Evolutionary conservation across 1,284 basidiomycete genomes (phyloP), one percentile per base, ranked within the genome.

Genomic region (Cryptococcus sp.): DNA sequence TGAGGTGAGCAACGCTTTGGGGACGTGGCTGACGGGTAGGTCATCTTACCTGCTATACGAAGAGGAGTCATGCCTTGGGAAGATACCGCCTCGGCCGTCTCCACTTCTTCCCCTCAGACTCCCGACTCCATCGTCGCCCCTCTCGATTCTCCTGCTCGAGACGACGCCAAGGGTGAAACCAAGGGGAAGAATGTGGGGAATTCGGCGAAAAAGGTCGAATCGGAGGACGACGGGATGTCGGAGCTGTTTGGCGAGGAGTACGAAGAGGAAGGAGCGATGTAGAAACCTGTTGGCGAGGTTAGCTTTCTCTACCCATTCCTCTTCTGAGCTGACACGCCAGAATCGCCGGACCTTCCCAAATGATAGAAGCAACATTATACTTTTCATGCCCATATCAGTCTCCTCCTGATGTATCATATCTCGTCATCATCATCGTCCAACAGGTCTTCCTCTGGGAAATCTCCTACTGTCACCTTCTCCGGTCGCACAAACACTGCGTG

Each of bases 401-500:
- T 6, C 38, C 6, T 6, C 10, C n/a, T 25, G 14, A 22, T 40
- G 31, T 49, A 43, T 71, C 77, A 87, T 77, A 89, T 86, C 71
- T 91, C 87, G 59, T 91, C 86, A 22, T 84, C 80, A 46, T 82
- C 81, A 49, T 82, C 76, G 11, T 62, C 69, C 50, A 76, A 63
- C 24, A 89, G 75, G 46, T 90, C 87, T 60, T 86, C 80, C 21
- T 85, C 82, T 0, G 91, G 89, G 69, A 81, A 97, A 68, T 97
- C 86, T 1, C 94, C 93, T 5, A 89, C 78, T 36, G 74, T 79
- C 10, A 97, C 81, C 66, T 83, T 86, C 47, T 92, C 88, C 0
- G 88, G 82, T 47, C 86, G 81, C 11, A 94, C 87, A 68, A 98
- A 97, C 4, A 84, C 83, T 3, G 93, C 94, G 57, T 86, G 84